phyloP scores from a whole-genome alignment of 805 yeast genomes.

The Pichia manshurica region DNA sequence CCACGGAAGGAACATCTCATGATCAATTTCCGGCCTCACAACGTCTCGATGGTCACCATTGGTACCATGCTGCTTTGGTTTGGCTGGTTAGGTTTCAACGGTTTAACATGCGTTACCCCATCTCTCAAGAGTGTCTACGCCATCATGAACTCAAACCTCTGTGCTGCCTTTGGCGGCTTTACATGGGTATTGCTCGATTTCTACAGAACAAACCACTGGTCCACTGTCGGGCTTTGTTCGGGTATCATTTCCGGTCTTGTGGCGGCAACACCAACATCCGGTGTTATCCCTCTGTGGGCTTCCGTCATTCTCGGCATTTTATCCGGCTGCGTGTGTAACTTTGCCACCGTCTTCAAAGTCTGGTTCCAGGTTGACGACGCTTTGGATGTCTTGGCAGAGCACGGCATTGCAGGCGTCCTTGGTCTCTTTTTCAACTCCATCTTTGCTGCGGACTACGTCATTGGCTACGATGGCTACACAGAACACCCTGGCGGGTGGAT shows the following conservation, averaged over 20 bases:
- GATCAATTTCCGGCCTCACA: conserved; percentile 91
- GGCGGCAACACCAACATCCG: conserved; percentile 95
- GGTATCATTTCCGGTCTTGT: conserved; percentile 94
- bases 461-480: conserved; percentile 85
- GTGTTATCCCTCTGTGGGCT: conserved; percentile 87
- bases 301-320: conserved; percentile 78
- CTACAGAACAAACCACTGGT: conserved; percentile 84
- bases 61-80: conserved; percentile 87
- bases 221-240: conserved; percentile 91
- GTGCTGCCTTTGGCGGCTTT: conserved; percentile 87
- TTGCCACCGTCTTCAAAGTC: conserved; percentile 81
- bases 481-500: conserved; percentile 91
- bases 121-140: conserved; percentile 81
- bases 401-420: conserved; percentile 91
- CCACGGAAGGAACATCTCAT: conserved; percentile 68
- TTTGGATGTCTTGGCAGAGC: conserved; percentile 95
- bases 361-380: conserved; percentile 83
- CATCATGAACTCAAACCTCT: conserved; percentile 82
- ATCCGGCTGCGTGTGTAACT: conserved; percentile 82
- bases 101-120: conserved; percentile 81
- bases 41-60: conserved; percentile 81
- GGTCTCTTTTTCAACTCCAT: conserved; percentile 87
- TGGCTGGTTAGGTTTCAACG: conserved; percentile 96
- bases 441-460: conserved; percentile 81
- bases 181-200: conserved; percentile 90